Evolutionary conservation across 2,329 filamentous ascomycete species (phyloP), one percentile per base, ranked within the genome.

Genomic region (Madurella mycetomatis): DNA sequence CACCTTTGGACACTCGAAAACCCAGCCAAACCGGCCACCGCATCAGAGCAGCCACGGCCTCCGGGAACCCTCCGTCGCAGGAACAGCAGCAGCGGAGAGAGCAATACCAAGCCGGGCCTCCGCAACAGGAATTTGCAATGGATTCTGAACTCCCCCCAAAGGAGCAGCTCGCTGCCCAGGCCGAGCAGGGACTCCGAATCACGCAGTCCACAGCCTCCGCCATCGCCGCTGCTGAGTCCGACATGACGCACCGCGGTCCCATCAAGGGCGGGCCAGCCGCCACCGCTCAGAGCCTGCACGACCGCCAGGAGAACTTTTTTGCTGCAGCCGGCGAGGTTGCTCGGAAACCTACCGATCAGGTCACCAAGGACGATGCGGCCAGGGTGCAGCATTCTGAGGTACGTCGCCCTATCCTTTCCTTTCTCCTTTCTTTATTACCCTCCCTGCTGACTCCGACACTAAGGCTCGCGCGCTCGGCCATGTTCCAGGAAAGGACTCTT

Each of bases 271-370:
- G 69, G 1, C 54, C 64, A 1, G 67, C 69, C 1, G 66, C 67
- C 4, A 66, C 62, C 4, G 67, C 68, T 0, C 69, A 71, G 56
- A 67, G 66, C 55, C 53, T 67, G 53, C 65, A 70, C 52, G 66
- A 67, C 57, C 66, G 60, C 47, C 67, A 70, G 55, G 63, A 68
- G 51, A 69, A 69, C 56, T 69, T 69, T 52, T 42, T 67, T 16
- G 61, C 57, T 11, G 64, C 62, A 41, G 65, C 67, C 1, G 63
- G 65, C 25, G 65, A 67, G 8, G 54, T 70, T 4, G 62, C 64
- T 3, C 55, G 65, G 9, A 70, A 70, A 55, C 60, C 62, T 1
- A 53, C 55, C 8, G 57, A 53, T 5, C 49, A 67, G 31, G 62
- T 71, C 40, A 67, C 67, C 1, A 66, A 62, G 55, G 62, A 69